These are phyloP conservation scores for Nannizziopsis barbatae DNA, from an alignment of 2,329 filamentous ascomycete species.

Conservation along the genomic window DNA sequence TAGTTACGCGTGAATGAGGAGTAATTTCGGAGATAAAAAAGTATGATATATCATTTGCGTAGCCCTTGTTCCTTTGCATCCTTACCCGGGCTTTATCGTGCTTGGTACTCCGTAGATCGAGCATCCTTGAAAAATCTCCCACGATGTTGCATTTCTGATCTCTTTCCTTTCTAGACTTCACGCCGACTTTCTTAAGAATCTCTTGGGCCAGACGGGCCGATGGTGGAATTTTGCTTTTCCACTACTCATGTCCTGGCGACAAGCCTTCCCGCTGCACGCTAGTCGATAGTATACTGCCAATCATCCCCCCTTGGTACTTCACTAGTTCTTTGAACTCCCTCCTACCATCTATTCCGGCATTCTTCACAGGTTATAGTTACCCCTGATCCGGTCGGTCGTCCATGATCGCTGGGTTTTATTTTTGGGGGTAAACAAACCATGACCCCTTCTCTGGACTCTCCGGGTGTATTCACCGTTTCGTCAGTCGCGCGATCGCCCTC, in stretches of 20 bases:
- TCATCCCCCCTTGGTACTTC: slow-evolving; percentile 7
- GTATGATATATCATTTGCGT: too few species aligned
- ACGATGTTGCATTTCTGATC: too few species aligned
- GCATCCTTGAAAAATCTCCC: too few species aligned
- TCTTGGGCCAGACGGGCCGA: too few species aligned
- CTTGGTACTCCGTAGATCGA: too few species aligned
- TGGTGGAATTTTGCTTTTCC: too few species aligned
- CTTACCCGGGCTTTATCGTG: too few species aligned
- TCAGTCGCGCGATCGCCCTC: neutral
- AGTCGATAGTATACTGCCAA: slow-evolving; percentile 8
- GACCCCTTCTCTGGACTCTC: slow-evolving; percentile 5
- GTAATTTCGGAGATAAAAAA: too few species aligned
- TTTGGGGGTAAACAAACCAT: neutral
- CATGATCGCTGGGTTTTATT: neutral
- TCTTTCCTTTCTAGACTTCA: too few species aligned
- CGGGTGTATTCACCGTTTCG: neutral
- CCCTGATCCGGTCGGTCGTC: slow-evolving; percentile 7
- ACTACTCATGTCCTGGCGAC: neutral
- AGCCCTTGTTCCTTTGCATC: too few species aligned
- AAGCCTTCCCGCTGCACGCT: slow-evolving; percentile 8
- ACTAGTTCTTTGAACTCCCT: neutral
- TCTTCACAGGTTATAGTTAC: neutral
- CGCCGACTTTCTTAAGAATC: too few species aligned
- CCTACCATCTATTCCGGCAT: slow-evolving; percentile 1
- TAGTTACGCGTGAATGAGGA: too few species aligned